A percentile compares a stretch with the other conserved stretches of the same genome.
Evolutionary conservation across 2,329 filamentous ascomycete species (phyloP).

Genomic region (Arthroderma sp.): DNA sequence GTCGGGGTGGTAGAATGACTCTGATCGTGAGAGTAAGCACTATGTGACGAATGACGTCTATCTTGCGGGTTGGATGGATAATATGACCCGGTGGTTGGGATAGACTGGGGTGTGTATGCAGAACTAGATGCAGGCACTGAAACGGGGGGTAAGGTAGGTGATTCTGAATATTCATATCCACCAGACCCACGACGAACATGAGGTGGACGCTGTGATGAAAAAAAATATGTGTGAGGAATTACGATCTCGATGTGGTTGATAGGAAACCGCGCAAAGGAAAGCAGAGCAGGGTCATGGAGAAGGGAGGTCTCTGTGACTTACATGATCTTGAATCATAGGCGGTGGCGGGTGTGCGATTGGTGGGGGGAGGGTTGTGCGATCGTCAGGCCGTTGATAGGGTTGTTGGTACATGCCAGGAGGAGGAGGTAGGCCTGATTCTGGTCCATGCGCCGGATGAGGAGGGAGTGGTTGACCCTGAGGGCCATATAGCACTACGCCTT

Average conservation of each 20-base stretch:
- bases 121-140: constrained; percentile 32
- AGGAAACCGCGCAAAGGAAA: constrained; percentile 10
- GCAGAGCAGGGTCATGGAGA: constrained; percentile 10
- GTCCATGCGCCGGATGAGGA: constrained; percentile 13
- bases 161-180: constrained; percentile 35
- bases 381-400: constrained; percentile 22
- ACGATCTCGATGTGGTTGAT: constrained; percentile 10
- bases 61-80: constrained; percentile 26
- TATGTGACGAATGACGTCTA: constrained; percentile 33
- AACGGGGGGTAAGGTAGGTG: constrained; percentile 34
- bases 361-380: constrained; percentile 17
- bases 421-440: constrained; percentile 26
- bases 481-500: constrained; percentile 33
- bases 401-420: constrained; percentile 29
- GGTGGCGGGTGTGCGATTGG: constrained; percentile 24
- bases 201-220: constrained; percentile 23
- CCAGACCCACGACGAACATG: constrained; percentile 31
- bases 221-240: constrained; percentile 16
- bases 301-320: constrained; percentile 25
- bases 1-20: constrained; percentile 25
- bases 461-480: constrained; percentile 35
- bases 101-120: constrained; percentile 28
- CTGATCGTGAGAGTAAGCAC: constrained; percentile 29
- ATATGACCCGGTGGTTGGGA: constrained; percentile 23
- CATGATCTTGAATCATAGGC: constrained; percentile 31